Conservation (phyloP, 2,329 filamentous ascomycete genomes). For the Teratosphaeria zuluensis region DNA sequence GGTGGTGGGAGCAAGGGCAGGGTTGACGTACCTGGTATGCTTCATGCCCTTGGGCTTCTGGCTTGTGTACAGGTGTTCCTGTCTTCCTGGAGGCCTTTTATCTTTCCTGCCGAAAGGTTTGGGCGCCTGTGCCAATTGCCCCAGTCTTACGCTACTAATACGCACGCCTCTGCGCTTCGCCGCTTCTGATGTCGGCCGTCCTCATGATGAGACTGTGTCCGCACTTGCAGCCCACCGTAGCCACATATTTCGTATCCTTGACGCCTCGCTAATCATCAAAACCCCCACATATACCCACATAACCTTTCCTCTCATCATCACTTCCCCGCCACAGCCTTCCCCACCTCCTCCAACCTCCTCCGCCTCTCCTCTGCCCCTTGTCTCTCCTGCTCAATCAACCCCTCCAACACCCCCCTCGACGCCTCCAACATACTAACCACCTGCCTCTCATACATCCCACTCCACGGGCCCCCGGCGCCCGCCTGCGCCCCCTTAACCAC, state of each 20-base stretch:
- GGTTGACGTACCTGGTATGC: not conserved
- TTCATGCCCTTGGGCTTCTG: not conserved
- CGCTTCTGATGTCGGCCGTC: not conserved
- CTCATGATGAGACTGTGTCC: not conserved
- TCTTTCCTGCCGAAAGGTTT: too few relatives aligned
- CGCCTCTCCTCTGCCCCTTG: constrained; percentile 18
- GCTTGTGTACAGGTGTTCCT: too few relatives aligned
- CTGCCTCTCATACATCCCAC: constrained; percentile 22
- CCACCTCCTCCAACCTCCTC: constrained; percentile 20
- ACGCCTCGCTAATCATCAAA: not conserved
- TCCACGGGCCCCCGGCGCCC: constrained; percentile 48
- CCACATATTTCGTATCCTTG: not conserved
- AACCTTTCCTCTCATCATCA: constrained; percentile 2
- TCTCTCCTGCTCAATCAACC: constrained; percentile 29
- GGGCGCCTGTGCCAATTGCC: too few relatives aligned
- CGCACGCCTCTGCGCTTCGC: too few relatives aligned
- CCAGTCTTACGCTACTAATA: too few relatives aligned
- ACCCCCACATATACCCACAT: not conserved
- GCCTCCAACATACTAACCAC: constrained; percentile 37
- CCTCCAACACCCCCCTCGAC: constrained; percentile 50
- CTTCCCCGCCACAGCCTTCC: constrained; percentile 12
- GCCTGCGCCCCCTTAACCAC: constrained; percentile 24
- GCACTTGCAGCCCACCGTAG: not conserved
- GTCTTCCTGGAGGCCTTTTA: too few relatives aligned
- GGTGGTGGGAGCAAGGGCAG: not conserved